Conservation (phyloP, 2,329 filamentous ascomycete genomes). For the Penicillium freii region DNA sequence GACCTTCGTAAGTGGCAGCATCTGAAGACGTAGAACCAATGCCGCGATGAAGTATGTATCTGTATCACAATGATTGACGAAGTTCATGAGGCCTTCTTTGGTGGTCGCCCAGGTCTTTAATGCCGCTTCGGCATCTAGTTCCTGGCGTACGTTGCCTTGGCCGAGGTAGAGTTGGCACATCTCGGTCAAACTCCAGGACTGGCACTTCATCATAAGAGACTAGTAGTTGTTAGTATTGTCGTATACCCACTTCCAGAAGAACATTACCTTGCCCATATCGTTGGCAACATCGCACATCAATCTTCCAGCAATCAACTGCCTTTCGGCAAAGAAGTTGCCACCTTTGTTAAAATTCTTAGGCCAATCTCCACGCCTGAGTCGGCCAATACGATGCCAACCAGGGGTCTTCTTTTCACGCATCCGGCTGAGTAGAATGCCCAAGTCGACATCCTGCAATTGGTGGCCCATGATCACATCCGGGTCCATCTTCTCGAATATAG, state of each 20-base stretch:
- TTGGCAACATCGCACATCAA: slow-evolving; percentile 92
- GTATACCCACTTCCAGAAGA: background rate
- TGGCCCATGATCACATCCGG: slow-evolving; percentile 94
- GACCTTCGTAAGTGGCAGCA: slow-evolving; percentile 90
- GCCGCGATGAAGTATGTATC: slow-evolving; percentile 97
- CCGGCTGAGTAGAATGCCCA: slow-evolving; percentile 82
- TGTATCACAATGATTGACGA: slow-evolving; percentile 87
- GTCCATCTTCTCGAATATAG: slow-evolving; percentile 81
- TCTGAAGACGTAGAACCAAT: slow-evolving; percentile 81
- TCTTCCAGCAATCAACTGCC: slow-evolving; percentile 82
- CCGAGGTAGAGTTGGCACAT: slow-evolving; percentile 92
- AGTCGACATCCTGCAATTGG: slow-evolving; percentile 95
- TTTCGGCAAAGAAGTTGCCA: slow-evolving; percentile 87
- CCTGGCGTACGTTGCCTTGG: slow-evolving; percentile 68
- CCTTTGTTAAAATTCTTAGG: slow-evolving; percentile 81
- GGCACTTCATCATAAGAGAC: slow-evolving; percentile 94
- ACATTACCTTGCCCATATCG: slow-evolving; percentile 75
- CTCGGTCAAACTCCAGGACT: slow-evolving; percentile 96
- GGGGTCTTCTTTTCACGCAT: slow-evolving; percentile 87
- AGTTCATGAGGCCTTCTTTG: slow-evolving; percentile 85
- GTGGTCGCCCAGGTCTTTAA: slow-evolving; percentile 83
- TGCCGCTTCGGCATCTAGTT: slow-evolving; percentile 84
- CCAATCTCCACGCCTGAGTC: slow-evolving; percentile 81
- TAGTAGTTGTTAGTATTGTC: slow-evolving; percentile 31
- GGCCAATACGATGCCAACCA: slow-evolving; percentile 90